Percentiles rank a stretch among this genome's conserved stretches.
Evolutionary conservation across 768 basidiomycete species (phyloP).

Genomic region (Dacryopinax spathularia): DNA sequence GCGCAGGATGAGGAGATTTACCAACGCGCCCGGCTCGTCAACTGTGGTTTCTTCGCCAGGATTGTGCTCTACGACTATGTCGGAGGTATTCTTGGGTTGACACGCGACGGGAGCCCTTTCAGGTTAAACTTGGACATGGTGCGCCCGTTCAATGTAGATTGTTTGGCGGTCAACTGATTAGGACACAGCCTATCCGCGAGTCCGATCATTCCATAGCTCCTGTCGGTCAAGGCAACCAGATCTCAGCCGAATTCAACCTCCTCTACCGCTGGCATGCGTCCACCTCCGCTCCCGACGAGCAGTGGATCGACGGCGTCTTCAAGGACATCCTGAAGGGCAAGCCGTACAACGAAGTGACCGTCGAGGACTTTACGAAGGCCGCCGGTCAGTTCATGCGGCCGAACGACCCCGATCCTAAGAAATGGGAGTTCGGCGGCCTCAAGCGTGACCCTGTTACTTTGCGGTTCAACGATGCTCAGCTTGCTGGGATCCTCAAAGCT

Average conservation of each 20-base stretch:
- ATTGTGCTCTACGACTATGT: conserved; percentile 15
- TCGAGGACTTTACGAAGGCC: conserved; percentile 27
- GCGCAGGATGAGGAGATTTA: conserved; percentile 67
- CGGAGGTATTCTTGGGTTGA: conserved; percentile 9
- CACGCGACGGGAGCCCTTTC: conserved; percentile 14
- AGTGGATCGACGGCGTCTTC: conserved; percentile 20
- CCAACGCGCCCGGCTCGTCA: conserved; percentile 48
- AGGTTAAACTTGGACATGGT: conserved; percentile 21
- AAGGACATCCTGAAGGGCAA: not conserved
- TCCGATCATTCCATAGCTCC: conserved; percentile 3
- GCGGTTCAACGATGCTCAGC: conserved; percentile 47
- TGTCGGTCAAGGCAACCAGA: not conserved
- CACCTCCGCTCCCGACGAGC: conserved; percentile 21
- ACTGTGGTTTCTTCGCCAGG: conserved; percentile 28
- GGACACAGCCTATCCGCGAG: not conserved
- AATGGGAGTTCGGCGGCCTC: conserved; percentile 50
- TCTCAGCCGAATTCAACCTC: conserved; percentile 8
- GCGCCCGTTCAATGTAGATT: conserved; percentile 33
- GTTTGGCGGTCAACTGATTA: not conserved
- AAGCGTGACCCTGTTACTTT: conserved; percentile 41
- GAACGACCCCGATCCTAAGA: conserved; percentile 26
- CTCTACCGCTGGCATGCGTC: conserved; percentile 26
- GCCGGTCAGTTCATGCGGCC: conserved; percentile 21
- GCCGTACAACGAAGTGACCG: not conserved
- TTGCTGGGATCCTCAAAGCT: conserved; percentile 47